Evolutionary conservation across 805 yeast species (phyloP), one percentile per base, ranked within the genome.

Genomic region (Starmerella ratchasimensis): DNA sequence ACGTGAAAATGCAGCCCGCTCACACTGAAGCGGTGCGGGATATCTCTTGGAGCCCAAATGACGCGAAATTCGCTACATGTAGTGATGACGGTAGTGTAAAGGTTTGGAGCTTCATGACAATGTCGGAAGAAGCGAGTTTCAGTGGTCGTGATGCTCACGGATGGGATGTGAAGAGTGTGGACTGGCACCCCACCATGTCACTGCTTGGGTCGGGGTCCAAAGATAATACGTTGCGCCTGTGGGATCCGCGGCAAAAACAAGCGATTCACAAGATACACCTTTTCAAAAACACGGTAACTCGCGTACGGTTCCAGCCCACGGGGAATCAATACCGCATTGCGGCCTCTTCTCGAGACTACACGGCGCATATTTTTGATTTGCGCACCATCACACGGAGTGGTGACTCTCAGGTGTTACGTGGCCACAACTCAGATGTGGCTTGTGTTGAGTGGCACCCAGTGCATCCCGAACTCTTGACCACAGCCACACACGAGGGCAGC

Each of bases 131-230:
- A 54, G 62, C 80, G 33, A 66, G 72, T 0, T 64, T 90, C 38
- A 68, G 74, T 18, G 97, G 97, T 2, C 32, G 37, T 10, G 25
- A 44, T 14, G 48, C 47, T 16, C 99, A 90, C 60, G 94, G 93
- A 56, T 90, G 99, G 99, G 99, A 90, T 59, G 96, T 90, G 17
- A 90, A 90, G 55, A 74, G 86, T 38, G 81, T 93, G 37, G 97
- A 90, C 58, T 90, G 99, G 99, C 99, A 90, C 58, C 81, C 93
- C 4, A 66, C 69, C 10, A 62, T 82, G 59, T 95, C 96, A 0
- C 65, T 90, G 20, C 68, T 90, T 35, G 95, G 80, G 0, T 72
- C 86, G 45, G 99, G 96, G 0, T 90, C 97, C 0, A 90, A 93
- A 56, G 99, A 90, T 59, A 93, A 93, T 58, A 63, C 84, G 48